Percentiles rank a stretch among this genome's conserved stretches.
These are phyloP conservation scores for Colletotrichum truncatum DNA, from an alignment of 2,329 filamentous ascomycete genomes.

Conservation along the genomic window DNA sequence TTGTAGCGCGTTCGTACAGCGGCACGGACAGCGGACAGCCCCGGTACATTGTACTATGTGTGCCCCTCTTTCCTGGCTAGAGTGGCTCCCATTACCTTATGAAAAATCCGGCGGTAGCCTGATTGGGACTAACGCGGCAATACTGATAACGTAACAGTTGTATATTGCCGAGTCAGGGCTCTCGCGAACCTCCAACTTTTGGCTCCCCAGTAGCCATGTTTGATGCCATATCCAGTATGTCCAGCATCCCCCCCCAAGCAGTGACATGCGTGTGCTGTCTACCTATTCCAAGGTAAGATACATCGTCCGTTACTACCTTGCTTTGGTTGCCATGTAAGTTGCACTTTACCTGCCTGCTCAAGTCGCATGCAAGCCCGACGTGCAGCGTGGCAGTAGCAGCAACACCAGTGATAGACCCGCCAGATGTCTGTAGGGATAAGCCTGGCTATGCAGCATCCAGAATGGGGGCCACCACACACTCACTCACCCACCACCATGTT, in stretches of 20 bases:
- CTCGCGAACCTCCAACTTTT: background rate
- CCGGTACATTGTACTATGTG: too few relatives aligned
- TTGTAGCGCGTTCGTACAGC: slow-evolving; percentile 18
- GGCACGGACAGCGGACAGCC: background rate
- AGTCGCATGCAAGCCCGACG: slow-evolving; percentile 12
- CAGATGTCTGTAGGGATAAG: slow-evolving; percentile 4
- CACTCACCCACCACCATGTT: background rate
- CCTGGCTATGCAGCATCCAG: slow-evolving; percentile 11
- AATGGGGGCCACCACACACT: background rate
- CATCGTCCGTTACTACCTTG: too few relatives aligned
- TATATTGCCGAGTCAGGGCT: slow-evolving; percentile 42
- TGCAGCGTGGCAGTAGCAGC: background rate
- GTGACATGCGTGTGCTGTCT: background rate
- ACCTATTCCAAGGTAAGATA: too few relatives aligned
- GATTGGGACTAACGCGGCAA: slow-evolving; percentile 42
- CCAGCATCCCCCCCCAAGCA: too few relatives aligned
- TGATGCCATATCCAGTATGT: too few relatives aligned
- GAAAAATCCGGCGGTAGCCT: slow-evolving; percentile 44
- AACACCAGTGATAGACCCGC: slow-evolving; percentile 2
- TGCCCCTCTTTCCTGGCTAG: background rate
- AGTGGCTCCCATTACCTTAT: slow-evolving; percentile 57
- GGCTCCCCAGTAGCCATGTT: too few relatives aligned
- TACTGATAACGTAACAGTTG: slow-evolving; percentile 59
- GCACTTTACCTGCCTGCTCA: too few relatives aligned
- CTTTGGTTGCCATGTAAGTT: too few relatives aligned